Evolutionary conservation across 306 rosid genomes (phyloP).

Genomic region (Mucuna pruriens): DNA sequence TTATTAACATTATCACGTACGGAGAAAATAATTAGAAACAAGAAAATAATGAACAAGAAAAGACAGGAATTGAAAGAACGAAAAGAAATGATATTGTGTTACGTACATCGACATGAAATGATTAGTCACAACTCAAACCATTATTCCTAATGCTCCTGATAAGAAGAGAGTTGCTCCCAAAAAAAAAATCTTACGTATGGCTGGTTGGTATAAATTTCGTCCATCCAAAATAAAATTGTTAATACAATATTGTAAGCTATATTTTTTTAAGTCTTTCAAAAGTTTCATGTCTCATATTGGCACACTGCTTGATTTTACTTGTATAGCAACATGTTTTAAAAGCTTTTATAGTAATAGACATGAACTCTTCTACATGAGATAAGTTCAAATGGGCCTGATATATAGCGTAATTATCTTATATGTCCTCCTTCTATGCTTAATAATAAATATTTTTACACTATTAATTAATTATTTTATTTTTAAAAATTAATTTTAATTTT

Average conservation of each 20-base stretch:
- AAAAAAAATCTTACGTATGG: not conserved
- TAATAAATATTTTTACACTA: too few relatives aligned
- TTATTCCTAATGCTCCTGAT: not conserved
- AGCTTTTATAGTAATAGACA: too few relatives aligned
- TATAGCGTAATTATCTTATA: too few relatives aligned
- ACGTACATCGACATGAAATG: conserved; percentile 5
- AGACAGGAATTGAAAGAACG: not conserved
- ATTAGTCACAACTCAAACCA: not conserved
- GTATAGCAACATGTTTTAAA: too few relatives aligned
- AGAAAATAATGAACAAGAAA: not conserved
- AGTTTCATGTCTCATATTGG: too few relatives aligned
- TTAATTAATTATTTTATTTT: too few relatives aligned
- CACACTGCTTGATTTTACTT: too few relatives aligned
- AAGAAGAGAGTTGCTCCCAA: not conserved
- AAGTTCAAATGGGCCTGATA: too few relatives aligned
- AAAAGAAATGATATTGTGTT: conserved; percentile 1
- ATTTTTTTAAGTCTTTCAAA: too few relatives aligned
- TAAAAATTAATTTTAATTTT: too few relatives aligned
- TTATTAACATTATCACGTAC: not conserved
- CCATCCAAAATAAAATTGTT: not conserved
- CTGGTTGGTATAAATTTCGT: not conserved
- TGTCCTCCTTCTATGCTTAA: too few relatives aligned
- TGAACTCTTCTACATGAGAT: too few relatives aligned
- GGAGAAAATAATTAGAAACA: not conserved
- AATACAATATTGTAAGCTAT: not conserved